A percentile compares a stretch with the other conserved stretches of the same genome.
phyloP scores from a whole-genome alignment of 345 rosid genomes.

The Streptanthus diversifolius region DNA sequence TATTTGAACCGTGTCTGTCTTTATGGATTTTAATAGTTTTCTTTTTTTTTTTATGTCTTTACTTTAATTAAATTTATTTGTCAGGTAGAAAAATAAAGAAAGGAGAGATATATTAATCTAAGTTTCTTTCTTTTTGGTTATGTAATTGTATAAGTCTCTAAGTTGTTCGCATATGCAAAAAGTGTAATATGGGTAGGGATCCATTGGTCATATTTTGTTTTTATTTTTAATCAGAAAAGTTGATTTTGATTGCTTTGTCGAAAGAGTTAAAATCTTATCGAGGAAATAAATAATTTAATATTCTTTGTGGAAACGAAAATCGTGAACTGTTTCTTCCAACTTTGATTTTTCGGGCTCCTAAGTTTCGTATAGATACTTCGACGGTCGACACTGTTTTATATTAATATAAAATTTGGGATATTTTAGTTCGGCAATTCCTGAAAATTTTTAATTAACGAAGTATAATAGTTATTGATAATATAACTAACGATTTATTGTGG shows the following conservation, averaged over 20 bases:
- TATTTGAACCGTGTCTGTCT: slow-evolving; percentile 32
- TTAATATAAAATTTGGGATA: neutral
- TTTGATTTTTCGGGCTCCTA: slow-evolving; percentile 21
- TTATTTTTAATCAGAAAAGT: slow-evolving; percentile 8
- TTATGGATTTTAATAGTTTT: slow-evolving; percentile 25
- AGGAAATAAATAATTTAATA: neutral
- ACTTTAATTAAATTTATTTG: slow-evolving; percentile 18
- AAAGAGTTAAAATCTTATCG: slow-evolving; percentile 32
- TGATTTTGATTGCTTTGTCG: slow-evolving; percentile 33
- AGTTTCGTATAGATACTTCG: slow-evolving; percentile 33
- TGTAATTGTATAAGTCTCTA: slow-evolving; percentile 18
- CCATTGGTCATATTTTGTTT: slow-evolving; percentile 18
- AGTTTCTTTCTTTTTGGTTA: neutral
- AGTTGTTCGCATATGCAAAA: slow-evolving; percentile 39
- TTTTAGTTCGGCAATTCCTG: neutral
- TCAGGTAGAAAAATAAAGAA: slow-evolving; percentile 23
- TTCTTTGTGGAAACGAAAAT: slow-evolving; percentile 1
- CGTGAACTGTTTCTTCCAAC: slow-evolving; percentile 26
- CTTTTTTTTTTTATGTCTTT: slow-evolving; percentile 28
- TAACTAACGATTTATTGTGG: neutral
- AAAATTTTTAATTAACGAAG: neutral
- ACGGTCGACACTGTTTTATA: slow-evolving; percentile 19
- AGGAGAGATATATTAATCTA: slow-evolving; percentile 14
- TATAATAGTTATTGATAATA: neutral
- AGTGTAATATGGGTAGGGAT: slow-evolving; percentile 32